A percentile compares a stretch with the other conserved stretches of the same genome.
These are phyloP conservation scores for Hippophae tibetana DNA, from an alignment of 306 rosid species.

Conservation along the genomic window DNA sequence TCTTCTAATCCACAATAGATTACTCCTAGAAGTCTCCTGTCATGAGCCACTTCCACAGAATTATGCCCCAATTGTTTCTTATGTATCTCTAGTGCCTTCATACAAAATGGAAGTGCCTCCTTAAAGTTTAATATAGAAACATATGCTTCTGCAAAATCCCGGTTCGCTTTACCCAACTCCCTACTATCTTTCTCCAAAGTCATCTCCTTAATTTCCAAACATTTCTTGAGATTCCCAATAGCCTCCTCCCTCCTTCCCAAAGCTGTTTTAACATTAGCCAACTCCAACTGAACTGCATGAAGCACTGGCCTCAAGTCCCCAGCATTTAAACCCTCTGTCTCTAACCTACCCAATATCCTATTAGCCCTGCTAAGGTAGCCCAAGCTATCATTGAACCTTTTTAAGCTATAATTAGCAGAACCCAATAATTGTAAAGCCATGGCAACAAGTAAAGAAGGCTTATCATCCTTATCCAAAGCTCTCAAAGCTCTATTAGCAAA, in stretches of 20 bases:
- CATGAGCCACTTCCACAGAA: conserved; percentile 81
- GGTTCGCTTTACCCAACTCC: conserved; percentile 61
- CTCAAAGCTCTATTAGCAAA: conserved; percentile 64
- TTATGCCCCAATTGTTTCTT: conserved; percentile 48
- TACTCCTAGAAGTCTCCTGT: conserved; percentile 72
- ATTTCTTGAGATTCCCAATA: conserved; percentile 58
- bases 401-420: conserved; percentile 56
- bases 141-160: conserved; percentile 73
- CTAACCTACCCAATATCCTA: conserved; percentile 56
- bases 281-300: conserved; percentile 78
- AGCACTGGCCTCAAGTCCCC: conserved; percentile 65
- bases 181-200: conserved; percentile 62
- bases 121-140: conserved; percentile 67
- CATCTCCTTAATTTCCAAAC: conserved; percentile 74
- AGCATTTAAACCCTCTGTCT: conserved; percentile 37
- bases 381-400: conserved; percentile 72
- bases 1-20: conserved; percentile 79
- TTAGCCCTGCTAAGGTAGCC: conserved; percentile 75
- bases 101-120: conserved; percentile 60
- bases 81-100: conserved; percentile 82
- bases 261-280: conserved; percentile 75
- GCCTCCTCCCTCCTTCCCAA: conserved; percentile 97
- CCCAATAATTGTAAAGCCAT: conserved; percentile 85
- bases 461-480: conserved; percentile 48
- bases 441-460: conserved; percentile 51